Conservation (phyloP, 768 basidiomycete genomes). For the Lactarius tabidus region DNA sequence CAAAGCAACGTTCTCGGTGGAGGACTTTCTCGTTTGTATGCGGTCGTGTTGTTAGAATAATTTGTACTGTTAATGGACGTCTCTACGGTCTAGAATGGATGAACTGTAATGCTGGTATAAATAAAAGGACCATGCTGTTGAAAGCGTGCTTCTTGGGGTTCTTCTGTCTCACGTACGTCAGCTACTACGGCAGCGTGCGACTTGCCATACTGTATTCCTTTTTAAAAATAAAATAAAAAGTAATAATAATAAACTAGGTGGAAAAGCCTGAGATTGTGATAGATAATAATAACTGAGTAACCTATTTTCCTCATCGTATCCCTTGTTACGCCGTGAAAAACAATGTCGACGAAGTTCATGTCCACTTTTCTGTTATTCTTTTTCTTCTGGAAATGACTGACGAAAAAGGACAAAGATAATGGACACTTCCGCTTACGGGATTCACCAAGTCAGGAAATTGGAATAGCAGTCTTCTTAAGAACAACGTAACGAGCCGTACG, state of each 20-base stretch:
- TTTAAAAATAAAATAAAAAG: too few relatives aligned
- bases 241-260: too few relatives aligned
- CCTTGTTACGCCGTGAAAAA: too few relatives aligned
- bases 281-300: too few relatives aligned
- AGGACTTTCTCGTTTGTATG: not conserved
- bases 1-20: not conserved
- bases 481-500: not conserved
- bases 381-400: too few relatives aligned
- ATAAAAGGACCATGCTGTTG: not conserved
- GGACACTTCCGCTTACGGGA: not conserved
- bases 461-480: conserved; percentile 8
- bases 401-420: not conserved
- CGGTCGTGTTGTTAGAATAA: not conserved
- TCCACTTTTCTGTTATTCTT: too few relatives aligned
- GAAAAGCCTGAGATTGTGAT: too few relatives aligned
- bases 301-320: too few relatives aligned
- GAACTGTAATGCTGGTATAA: not conserved
- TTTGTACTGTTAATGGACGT: not conserved
- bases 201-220: too few relatives aligned
- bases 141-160: not conserved
- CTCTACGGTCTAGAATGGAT: not conserved
- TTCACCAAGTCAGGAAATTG: not conserved
- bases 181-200: too few relatives aligned
- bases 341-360: too few relatives aligned
- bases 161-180: not conserved